These are phyloP conservation scores for Jaltomata sinuosa DNA, from an alignment of 257 asterid species.

Conservation along the genomic window DNA sequence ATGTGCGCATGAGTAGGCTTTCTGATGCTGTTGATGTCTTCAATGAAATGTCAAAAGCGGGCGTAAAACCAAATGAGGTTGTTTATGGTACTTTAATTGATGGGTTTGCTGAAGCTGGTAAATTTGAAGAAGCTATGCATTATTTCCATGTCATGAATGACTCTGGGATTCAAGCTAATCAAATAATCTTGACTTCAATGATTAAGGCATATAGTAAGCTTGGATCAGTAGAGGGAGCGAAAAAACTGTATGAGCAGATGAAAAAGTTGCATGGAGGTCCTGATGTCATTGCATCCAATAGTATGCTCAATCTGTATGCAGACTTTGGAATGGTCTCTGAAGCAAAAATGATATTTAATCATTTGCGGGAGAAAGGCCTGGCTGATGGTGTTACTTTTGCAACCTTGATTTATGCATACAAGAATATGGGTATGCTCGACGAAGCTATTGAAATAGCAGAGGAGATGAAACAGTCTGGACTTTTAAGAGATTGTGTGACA, in stretches of 20 bases:
- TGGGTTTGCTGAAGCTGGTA: constrained; percentile 74
- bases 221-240: constrained; percentile 76
- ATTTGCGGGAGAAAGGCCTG: constrained; percentile 29
- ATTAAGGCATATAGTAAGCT: constrained; percentile 72
- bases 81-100: constrained; percentile 67
- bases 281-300: constrained; percentile 78
- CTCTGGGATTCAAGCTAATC: constrained; percentile 53
- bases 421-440: constrained; percentile 85
- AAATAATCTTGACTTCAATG: constrained; percentile 67
- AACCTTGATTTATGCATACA: constrained; percentile 74
- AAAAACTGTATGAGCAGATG: constrained; percentile 53
- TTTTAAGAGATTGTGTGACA: constrained; percentile 46
- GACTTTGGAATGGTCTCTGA: constrained; percentile 77
- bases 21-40: constrained; percentile 51
- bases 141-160: constrained; percentile 60
- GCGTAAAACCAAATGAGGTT: constrained; percentile 64
- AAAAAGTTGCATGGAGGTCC: constrained; percentile 56
- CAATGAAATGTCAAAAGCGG: constrained; percentile 51
- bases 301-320: constrained; percentile 72
- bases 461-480: constrained; percentile 57
- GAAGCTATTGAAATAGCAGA: constrained; percentile 75
- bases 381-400: constrained; percentile 82
- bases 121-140: constrained; percentile 55
- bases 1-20: constrained; percentile 37
- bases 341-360: constrained; percentile 46